Base-by-base conservation (phyloP, 2,329 filamentous ascomycete genomes). In the Nigrograna mackinnonii region DNA sequence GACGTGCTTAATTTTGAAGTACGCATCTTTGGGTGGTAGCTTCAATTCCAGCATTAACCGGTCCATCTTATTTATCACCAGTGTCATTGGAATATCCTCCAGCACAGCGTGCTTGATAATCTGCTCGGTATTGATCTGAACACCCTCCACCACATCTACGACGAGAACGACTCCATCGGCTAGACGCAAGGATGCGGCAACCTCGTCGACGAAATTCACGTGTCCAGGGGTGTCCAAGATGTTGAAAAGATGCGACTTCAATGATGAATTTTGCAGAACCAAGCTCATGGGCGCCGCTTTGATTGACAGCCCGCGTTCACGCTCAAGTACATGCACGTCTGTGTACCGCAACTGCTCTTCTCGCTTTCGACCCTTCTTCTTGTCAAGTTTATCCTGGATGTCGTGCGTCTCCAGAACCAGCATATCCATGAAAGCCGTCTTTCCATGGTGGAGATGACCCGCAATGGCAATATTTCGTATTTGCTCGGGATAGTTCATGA, bases 1-100 rank as follows among this genome's bases (percentile, higher is more conserved):
- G n/a, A 96, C 91, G 67, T 97, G 91, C 73, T 96, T 97, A 41
- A 99, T 78, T 77, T 99, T 99, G 79, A 96, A 97, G 73, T 99
- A 99, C 11, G 94, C 94, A 65, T 99, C 94, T 52, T 85, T 89
- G 2, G 94, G 94, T 2, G 94, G 94, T 12, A 99, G 79, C 68
- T 95, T 95, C 37, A 99, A 77, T 71, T 99, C 94, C 34, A 99
- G 72, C 49, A 99, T 96, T 46, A 99, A 74, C 18, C 94, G 85
- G 60, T 99, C 94, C 84, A 99, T 87, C 75, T 99, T 99, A 79
- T 97, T 99, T 71, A 99, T 80, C 42, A 99, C 84, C 47, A 99
- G 75, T 1, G 90, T 94, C 55, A 99, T 73, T 1, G 94, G 92
- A 4, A 97, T 78, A 57, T 91, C 89, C 66, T 96, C 89, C 20